These are phyloP conservation scores for Hericium erinaceus DNA, from an alignment of 768 basidiomycete genomes.

Conservation along the genomic window DNA sequence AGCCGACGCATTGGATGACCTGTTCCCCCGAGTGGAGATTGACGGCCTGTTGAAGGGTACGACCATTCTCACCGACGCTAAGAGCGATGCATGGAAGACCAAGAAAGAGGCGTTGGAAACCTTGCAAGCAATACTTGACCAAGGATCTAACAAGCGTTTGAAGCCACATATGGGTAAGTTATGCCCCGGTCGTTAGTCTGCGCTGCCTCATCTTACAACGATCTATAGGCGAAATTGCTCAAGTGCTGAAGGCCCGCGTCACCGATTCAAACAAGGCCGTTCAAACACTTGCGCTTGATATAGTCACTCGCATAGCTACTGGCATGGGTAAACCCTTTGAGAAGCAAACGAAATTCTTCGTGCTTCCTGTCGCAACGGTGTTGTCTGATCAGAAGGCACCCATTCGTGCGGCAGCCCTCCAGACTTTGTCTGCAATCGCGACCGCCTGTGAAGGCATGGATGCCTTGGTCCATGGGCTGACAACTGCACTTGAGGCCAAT, in stretches of 20 bases:
- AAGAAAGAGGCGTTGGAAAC: constrained; percentile 92
- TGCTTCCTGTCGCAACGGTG: constrained; percentile 68
- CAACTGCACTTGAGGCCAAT: constrained; percentile 70
- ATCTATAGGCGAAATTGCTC: constrained; percentile 74
- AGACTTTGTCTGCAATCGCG: constrained; percentile 75
- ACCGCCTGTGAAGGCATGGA: constrained; percentile 81
- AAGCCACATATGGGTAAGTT: constrained; percentile 80
- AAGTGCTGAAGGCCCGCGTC: constrained; percentile 80
- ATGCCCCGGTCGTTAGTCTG: neutral
- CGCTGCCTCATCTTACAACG: neutral
- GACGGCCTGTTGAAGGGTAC: constrained; percentile 80
- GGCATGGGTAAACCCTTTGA: constrained; percentile 97
- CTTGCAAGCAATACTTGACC: constrained; percentile 76
- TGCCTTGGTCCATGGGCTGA: constrained; percentile 66
- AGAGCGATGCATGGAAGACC: constrained; percentile 93
- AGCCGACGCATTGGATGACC: constrained; percentile 78
- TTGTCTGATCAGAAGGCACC: constrained; percentile 90
- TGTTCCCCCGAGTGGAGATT: constrained; percentile 92
- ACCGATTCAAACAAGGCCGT: constrained; percentile 92
- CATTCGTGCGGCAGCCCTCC: constrained; percentile 68
- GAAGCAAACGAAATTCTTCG: constrained; percentile 73
- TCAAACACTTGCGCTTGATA: constrained; percentile 82
- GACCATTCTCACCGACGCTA: constrained; percentile 70
- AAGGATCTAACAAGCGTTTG: constrained; percentile 85
- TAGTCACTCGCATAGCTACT: constrained; percentile 79